A percentile compares a stretch with the other conserved stretches of the same genome.
Evolutionary conservation across 1,284 basidiomycete species (phyloP).

Genomic region (Trametes versicolor): DNA sequence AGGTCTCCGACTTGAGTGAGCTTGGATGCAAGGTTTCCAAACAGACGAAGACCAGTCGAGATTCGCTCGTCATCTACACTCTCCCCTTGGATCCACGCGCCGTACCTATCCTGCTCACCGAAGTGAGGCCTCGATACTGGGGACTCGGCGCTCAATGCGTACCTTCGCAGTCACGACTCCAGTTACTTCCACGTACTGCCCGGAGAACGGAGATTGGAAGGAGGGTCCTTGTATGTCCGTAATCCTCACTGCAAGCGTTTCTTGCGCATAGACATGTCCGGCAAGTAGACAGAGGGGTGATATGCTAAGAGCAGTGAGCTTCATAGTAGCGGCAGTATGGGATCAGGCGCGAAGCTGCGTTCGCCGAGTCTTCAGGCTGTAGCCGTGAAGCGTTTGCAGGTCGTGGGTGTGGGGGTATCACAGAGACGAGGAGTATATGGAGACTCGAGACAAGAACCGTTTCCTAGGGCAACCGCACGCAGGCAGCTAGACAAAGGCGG

Average conservation of each 20-base stretch:
- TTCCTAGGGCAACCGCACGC: slow-evolving; percentile 7
- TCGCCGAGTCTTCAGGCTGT: not conserved
- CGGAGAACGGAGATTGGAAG: slow-evolving; percentile 59
- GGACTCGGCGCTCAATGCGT: slow-evolving; percentile 11
- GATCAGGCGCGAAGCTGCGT: too few relatives aligned
- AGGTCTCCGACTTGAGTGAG: slow-evolving; percentile 59
- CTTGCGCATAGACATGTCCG: slow-evolving; percentile 1
- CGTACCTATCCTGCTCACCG: slow-evolving; percentile 52
- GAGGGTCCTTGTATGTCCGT: slow-evolving; percentile 63
- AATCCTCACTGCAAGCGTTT: slow-evolving; percentile 36
- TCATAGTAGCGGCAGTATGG: not conserved
- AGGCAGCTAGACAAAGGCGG: slow-evolving; percentile 22
- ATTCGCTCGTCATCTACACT: slow-evolving; percentile 54
- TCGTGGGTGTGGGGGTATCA: not conserved
- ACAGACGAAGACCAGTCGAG: slow-evolving; percentile 65
- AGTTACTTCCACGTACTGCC: slow-evolving; percentile 58
- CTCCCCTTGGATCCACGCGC: slow-evolving; percentile 64
- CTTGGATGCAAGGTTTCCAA: slow-evolving; percentile 51
- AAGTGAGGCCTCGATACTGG: not conserved
- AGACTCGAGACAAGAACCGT: not conserved
- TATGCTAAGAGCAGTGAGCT: slow-evolving; percentile 1
- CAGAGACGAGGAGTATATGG: not conserved
- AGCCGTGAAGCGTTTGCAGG: not conserved
- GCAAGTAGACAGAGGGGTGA: not conserved
- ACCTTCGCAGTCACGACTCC: slow-evolving; percentile 68